Percentiles rank a stretch among this genome's conserved stretches.
Evolutionary conservation across 1,284 basidiomycete species (phyloP).

Genomic region (Apiotrichum porosum): DNA sequence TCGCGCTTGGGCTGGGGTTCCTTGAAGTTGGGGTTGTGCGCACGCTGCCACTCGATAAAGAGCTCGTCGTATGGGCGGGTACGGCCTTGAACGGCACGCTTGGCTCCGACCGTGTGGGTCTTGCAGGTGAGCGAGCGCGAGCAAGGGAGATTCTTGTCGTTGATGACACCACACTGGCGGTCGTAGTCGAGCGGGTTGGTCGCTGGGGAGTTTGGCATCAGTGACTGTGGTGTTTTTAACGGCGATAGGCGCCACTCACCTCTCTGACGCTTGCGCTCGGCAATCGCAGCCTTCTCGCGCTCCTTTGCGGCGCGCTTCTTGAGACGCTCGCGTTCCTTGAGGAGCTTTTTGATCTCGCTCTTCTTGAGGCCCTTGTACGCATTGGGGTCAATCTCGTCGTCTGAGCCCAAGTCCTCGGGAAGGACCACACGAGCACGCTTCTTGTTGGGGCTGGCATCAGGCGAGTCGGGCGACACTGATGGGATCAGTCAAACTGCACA

Average conservation of each 20-base stretch:
- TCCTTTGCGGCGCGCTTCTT: constrained; percentile 69
- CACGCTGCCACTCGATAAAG: constrained; percentile 85
- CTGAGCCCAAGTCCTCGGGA: constrained; percentile 40
- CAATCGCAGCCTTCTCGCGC: constrained; percentile 42
- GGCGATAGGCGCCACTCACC: constrained; percentile 41
- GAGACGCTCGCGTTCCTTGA: constrained; percentile 43
- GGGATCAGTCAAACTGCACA: neutral
- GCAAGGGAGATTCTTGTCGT: constrained; percentile 88
- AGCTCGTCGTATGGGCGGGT: constrained; percentile 81
- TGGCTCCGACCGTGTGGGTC: constrained; percentile 95
- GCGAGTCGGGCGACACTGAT: constrained; percentile 11
- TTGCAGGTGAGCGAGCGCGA: constrained; percentile 98
- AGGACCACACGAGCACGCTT: constrained; percentile 44
- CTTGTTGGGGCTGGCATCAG: constrained; percentile 19
- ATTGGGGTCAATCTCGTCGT: constrained; percentile 21
- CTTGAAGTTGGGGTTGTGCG: constrained; percentile 89
- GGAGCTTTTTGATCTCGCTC: constrained; percentile 38
- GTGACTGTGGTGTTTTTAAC: too few species aligned
- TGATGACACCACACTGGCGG: constrained; percentile 94
- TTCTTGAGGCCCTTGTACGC: constrained; percentile 36
- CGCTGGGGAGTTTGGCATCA: constrained; percentile 26
- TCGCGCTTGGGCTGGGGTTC: constrained; percentile 66
- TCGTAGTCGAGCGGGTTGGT: constrained; percentile 77
- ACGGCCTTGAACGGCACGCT: constrained; percentile 84
- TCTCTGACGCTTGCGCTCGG: constrained; percentile 68